Base-by-base conservation (phyloP, 2,329 filamentous ascomycete species). In the Trichoderma sp. region DNA sequence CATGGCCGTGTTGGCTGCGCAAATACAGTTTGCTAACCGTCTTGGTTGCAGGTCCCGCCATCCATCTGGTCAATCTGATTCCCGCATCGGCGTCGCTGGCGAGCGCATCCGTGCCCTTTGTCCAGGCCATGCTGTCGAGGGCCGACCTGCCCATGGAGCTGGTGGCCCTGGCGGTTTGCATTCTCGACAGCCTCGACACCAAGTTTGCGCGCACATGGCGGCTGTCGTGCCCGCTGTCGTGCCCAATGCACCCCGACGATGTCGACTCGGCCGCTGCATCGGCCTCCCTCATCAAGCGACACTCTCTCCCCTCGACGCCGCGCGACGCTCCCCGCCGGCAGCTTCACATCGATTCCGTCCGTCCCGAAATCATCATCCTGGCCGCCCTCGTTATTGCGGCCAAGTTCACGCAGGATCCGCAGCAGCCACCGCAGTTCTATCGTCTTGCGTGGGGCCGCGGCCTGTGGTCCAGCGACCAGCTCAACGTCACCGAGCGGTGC, bases 1-100 rank as follows among this genome's bases (percentile, higher is more conserved):
- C 58, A 52, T 61, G 35, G 34, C 48, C 57, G 57, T 9, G 37
- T 5, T 35, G 7, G n/a, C 12, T 45, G 39, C n/a, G 15, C 32
- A 34, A 52, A 64, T 39, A 17, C 53, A 7, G 29, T 32, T 39
- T 52, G 60, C 50, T 64, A 64, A 64, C 60, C 13, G 10, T 29
- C n/a, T 54, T 37, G 48, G 27, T 52, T 59, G 54, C 75, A 90
- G 89, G 88, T 69, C 86, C 89, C 64, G 87, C 89, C 70, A 84
- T 87, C 58, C 88, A 90, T 74, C 84, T 91, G 67, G 86, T 87
- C 73, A 89, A 89, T 76, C 84, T 90, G 76, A 84, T 90, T 67
- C 89, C 89, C 12, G 84, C 86, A 10, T 84, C 86, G 13, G 87
- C 87, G 67, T 90, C 88, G 27, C 80, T 89, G 68, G 83, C 83